Evolutionary conservation across 306 rosid genomes (phyloP).

Genomic region (Cajanus cajan): DNA sequence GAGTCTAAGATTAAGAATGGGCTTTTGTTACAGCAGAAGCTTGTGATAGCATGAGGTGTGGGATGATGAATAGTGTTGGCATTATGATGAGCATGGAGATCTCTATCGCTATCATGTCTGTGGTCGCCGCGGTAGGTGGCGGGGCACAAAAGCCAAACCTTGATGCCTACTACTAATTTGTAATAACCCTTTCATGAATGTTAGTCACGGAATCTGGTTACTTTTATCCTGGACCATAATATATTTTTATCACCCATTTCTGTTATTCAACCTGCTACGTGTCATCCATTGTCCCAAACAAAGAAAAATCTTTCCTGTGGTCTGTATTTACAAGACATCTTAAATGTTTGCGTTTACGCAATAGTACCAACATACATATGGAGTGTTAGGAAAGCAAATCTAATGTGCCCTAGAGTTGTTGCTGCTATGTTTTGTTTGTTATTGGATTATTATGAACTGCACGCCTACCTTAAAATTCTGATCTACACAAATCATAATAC

Average conservation of each 20-base stretch:
- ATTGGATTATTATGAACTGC: too few relatives aligned
- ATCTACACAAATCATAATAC: too few relatives aligned
- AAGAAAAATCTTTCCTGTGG: neutral
- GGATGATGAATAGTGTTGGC: neutral
- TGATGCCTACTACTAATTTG: neutral
- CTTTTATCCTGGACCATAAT: neutral
- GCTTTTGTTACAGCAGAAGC: too few relatives aligned
- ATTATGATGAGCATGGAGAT: neutral
- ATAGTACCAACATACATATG: neutral
- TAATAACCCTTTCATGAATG: neutral
- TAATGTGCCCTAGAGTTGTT: too few relatives aligned
- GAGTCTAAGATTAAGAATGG: neutral
- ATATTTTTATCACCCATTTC: neutral
- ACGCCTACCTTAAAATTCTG: too few relatives aligned
- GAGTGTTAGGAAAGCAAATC: neutral
- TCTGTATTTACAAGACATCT: neutral
- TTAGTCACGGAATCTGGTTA: neutral
- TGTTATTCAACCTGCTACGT: neutral
- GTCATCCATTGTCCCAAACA: neutral
- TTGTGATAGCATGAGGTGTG: neutral
- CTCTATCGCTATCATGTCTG: neutral
- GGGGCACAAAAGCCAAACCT: neutral
- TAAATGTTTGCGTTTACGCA: neutral
- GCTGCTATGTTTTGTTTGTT: too few relatives aligned
- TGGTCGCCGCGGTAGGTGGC: conserved; percentile 16